These are phyloP conservation scores for Saturnispora galanensis DNA, from an alignment of 805 yeast genomes.

Conservation along the genomic window DNA sequence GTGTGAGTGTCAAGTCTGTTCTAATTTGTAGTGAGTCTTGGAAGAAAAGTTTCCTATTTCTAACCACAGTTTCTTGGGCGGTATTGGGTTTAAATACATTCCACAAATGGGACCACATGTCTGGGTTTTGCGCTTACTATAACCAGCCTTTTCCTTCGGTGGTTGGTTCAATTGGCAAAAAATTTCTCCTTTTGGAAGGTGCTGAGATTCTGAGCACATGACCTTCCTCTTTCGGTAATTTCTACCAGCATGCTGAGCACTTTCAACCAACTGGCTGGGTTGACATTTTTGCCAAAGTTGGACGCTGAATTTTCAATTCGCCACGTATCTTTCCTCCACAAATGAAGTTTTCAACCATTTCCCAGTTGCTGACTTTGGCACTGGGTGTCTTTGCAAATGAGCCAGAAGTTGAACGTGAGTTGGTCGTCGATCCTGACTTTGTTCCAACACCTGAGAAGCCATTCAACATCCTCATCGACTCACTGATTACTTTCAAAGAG, in stretches of 20 bases:
- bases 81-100: neutral
- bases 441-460: constrained; percentile 29
- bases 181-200: constrained; percentile 2
- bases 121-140: neutral
- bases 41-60: too few relatives aligned
- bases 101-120: neutral
- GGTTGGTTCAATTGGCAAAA: too few relatives aligned
- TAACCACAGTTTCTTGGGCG: too few relatives aligned
- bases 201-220: constrained; percentile 1
- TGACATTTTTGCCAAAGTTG: neutral
- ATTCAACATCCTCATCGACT: constrained; percentile 39
- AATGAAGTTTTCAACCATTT: constrained; percentile 9
- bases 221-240: neutral
- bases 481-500: constrained; percentile 28
- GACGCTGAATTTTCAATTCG: neutral
- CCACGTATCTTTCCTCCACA: neutral
- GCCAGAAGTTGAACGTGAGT: constrained; percentile 11
- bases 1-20: neutral
- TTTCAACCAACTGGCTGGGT: too few relatives aligned
- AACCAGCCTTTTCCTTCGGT: neutral
- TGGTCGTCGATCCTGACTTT: constrained; percentile 19
- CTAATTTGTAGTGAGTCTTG: too few relatives aligned
- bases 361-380: too few relatives aligned
- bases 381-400: neutral
- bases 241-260: too few relatives aligned